A percentile compares a stretch with the other conserved stretches of the same genome.
Conservation (phyloP, 129 eudicot genomes). For the Pulicaria dysenterica region DNA sequence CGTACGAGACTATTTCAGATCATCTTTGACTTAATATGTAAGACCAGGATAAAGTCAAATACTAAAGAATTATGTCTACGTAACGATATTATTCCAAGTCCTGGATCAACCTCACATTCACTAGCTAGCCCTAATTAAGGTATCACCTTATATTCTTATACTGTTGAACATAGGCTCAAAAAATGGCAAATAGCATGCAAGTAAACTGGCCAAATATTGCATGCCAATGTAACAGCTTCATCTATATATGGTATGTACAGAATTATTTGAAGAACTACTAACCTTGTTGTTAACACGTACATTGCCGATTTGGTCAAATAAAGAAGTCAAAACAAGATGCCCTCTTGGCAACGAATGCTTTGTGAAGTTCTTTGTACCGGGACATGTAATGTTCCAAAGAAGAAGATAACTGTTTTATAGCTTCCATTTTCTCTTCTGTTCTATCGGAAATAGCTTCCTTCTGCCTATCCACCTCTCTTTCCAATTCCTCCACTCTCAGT, state of each 20-base stretch:
- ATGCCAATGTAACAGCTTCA: background rate
- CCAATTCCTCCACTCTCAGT: conserved; percentile 46
- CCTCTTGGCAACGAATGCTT: conserved; percentile 37
- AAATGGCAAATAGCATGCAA: background rate
- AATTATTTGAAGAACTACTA: conserved; percentile 6
- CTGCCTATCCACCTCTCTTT: conserved; percentile 54
- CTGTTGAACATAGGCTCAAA: background rate
- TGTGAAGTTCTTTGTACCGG: conserved; percentile 66
- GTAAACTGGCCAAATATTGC: background rate
- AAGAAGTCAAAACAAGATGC: conserved; percentile 43
- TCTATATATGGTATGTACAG: background rate
- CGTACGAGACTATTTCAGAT: conserved; percentile 27
- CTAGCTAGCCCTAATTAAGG: background rate
- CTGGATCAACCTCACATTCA: background rate
- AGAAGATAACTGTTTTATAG: conserved; percentile 74
- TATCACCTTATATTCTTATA: background rate
- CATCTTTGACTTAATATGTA: conserved; percentile 27
- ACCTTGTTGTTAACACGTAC: conserved; percentile 18
- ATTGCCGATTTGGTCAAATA: background rate
- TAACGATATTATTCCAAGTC: background rate
- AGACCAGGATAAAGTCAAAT: conserved; percentile 34
- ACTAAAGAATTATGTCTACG: background rate
- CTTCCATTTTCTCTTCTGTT: conserved; percentile 82
- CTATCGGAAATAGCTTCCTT: conserved; percentile 41
- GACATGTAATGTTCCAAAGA: conserved; percentile 70